Evolutionary conservation across 257 asterid genomes (phyloP), one percentile per base, ranked within the genome.

Genomic region (Galeopsis tetrahit): DNA sequence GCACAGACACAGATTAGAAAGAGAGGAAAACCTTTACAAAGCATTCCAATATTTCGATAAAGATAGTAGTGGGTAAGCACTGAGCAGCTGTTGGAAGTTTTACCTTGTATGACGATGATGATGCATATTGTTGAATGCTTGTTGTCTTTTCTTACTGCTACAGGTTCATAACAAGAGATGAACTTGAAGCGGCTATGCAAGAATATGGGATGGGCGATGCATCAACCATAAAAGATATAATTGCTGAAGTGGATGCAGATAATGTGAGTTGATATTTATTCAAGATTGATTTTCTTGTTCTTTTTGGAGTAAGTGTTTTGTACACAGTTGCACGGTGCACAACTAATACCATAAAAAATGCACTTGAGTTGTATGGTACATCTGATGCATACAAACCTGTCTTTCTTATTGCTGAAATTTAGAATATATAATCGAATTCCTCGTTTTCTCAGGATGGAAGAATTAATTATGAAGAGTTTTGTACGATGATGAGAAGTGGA

Each of bases 401-500:
- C 28, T 21, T 21, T 21, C 28, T 21, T 21, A 21, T 0, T 21
- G 11, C 10, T 17, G 6, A 71, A 8, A 9, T 35, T 35, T 28
- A 14, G 63, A 4, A 2, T 64, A 2, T 64, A 1, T 38, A 44
- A 57, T 35, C 72, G 61, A 53, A 44, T 31, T 33, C 64, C 39
- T 48, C 5, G 6, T 74, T 73, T 55, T 72, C 62, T 31, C 82
- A 92, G 98, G 98, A 92, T 73, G 98, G 98, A 70, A 84, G 91
- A 81, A 92, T 92, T 40, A 87, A 92, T 71, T 92, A 88, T 35
- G 91, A 88, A 21, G 98, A 92, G 79, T 92, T 92, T 74, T 92
- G 95, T 60, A 80, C 81, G 10, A 92, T 92, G 98, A 92, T 90
- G 98, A 92, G 96, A 81, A 81, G 87, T 31, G 98, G 97, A 78